Evolutionary conservation across 176 grass and related monocot species (phyloP), one percentile per base, ranked within the genome.

Genomic region (Musa itinerans): DNA sequence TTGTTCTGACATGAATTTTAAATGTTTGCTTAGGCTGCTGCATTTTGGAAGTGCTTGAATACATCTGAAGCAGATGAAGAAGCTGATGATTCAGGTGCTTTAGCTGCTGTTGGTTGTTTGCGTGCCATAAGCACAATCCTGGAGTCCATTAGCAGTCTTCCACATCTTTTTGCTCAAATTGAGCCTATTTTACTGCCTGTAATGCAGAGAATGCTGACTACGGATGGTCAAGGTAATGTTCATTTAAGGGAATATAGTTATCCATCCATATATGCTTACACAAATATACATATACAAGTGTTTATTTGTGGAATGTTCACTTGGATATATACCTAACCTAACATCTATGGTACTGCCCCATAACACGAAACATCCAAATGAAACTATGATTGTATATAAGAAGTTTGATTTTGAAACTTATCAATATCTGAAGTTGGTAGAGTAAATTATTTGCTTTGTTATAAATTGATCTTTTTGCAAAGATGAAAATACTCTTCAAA

Each of bases 101-200:
- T 96, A 75, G 92, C 92, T 63, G 92, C 92, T 74, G 86, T 92
- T 76, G 92, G 92, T 56, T 96, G 92, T 68, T 87, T 96, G 71
- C 84, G 92, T 74, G 92, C 89, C 14, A 92, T 96, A 82, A 89
- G 89, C 86, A 92, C 92, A 82, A 96, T 96, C 13, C 92, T 96
- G 11, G 92, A 96, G 74, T 96, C 92, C 10, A 54, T 96, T 61
- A 92, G 89, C 86, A 92, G 92, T 62, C 89, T 96, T 26, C 89
- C 92, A 53, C 89, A 92, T 57, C 86, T 96, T 57, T 96, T 96
- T 81, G 71, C 75, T 21, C 86, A 87, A 87, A 86, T 96, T 34
- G 92, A 96, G 59, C 84, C 86, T 54, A 87, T 86, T 8, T 81
- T 96, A 59, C 63, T 96, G 74, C 92, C 92, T 65, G 92, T 96